These are phyloP conservation scores for Apiotrichum sp. DNA, from an alignment of 1,284 basidiomycete genomes.

Conservation along the genomic window DNA sequence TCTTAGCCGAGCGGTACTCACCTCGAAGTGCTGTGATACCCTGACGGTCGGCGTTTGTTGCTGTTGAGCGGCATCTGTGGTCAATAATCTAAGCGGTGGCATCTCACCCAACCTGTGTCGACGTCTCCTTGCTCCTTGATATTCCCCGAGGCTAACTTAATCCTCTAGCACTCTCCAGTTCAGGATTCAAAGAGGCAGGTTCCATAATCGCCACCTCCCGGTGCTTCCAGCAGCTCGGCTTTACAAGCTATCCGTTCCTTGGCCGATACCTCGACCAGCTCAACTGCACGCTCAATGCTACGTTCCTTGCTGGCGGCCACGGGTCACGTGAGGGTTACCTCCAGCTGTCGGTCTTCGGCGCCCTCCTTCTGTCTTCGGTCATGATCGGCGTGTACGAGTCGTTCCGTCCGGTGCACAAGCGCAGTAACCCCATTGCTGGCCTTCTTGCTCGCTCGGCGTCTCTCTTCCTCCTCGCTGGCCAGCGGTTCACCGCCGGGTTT, in stretches of 20 bases:
- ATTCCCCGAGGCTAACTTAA: not conserved
- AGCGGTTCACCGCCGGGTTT: conserved; percentile 9
- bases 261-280: conserved; percentile 4
- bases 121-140: too few relatives aligned
- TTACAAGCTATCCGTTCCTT: not conserved
- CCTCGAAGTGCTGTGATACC: too few relatives aligned
- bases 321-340: not conserved
- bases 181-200: not conserved
- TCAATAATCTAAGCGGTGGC: too few relatives aligned
- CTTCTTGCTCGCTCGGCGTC: conserved; percentile 1
- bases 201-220: not conserved
- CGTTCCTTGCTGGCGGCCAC: conserved; percentile 1
- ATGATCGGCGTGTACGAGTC: conserved; percentile 7
- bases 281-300: conserved; percentile 9
- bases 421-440: not conserved
- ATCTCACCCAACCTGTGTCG: too few relatives aligned
- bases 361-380: conserved; percentile 3
- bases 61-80: too few relatives aligned
- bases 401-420: conserved; percentile 4
- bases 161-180: not conserved
- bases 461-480: conserved; percentile 7
- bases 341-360: conserved; percentile 4
- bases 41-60: too few relatives aligned
- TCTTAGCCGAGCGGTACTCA: too few relatives aligned
- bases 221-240: conserved; percentile 7